A percentile compares a stretch with the other conserved stretches of the same genome.
Conservation (phyloP, 768 basidiomycete species). For the Boletus sensibilis region DNA sequence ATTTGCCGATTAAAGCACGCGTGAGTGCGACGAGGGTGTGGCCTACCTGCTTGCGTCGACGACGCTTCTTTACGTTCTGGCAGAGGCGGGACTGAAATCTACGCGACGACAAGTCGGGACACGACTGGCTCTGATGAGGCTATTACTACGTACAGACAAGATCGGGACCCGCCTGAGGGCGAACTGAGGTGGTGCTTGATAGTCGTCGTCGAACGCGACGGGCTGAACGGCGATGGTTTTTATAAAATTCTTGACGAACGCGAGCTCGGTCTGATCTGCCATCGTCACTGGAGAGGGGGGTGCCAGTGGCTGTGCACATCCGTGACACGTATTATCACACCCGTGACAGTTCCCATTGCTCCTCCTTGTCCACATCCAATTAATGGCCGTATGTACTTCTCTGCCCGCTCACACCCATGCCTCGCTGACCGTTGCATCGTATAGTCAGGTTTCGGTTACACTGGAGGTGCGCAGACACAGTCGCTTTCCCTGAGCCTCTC, state of each 20-base stretch:
- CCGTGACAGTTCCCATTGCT: constrained; percentile 14
- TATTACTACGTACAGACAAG: constrained; percentile 55
- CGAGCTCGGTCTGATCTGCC: constrained; percentile 58
- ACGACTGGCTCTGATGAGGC: not conserved
- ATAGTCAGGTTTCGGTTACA: constrained; percentile 67
- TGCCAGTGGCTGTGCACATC: constrained; percentile 21
- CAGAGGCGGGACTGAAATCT: constrained; percentile 62
- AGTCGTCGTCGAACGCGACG: constrained; percentile 68
- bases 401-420: not conserved
- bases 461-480: constrained; percentile 48
- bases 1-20: constrained; percentile 12
- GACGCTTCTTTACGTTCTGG: constrained; percentile 48
- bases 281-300: constrained; percentile 19
- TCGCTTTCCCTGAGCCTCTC: not conserved
- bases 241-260: constrained; percentile 66
- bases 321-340: constrained; percentile 16
- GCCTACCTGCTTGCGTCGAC: constrained; percentile 34
- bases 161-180: constrained; percentile 69
- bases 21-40: not conserved
- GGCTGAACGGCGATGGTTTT: constrained; percentile 66
- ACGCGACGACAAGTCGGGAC: constrained; percentile 11
- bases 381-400: constrained; percentile 40
- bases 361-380: constrained; percentile 6
- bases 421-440: constrained; percentile 12
- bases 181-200: constrained; percentile 66